These are phyloP conservation scores for Diaporthe citriasiana DNA, from an alignment of 2,329 filamentous ascomycete species.

Conservation along the genomic window DNA sequence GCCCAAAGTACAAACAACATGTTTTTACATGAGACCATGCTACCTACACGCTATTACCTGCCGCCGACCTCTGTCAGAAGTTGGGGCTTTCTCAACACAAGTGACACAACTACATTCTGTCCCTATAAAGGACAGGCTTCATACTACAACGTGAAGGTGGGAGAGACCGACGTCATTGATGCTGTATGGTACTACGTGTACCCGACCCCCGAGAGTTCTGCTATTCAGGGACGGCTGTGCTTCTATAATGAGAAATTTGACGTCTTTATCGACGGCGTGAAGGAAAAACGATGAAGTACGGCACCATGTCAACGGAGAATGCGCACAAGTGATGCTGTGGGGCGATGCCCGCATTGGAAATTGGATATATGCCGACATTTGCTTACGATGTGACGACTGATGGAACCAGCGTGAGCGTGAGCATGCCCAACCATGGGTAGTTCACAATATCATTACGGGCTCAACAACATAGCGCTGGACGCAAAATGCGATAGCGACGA, in stretches of 20 bases:
- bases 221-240: slow-evolving; percentile 69
- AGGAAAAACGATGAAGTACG: slow-evolving; percentile 34
- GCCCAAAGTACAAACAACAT: slow-evolving; percentile 61
- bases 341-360: not conserved
- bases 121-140: slow-evolving; percentile 78
- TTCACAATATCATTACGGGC: not conserved
- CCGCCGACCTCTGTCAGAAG: slow-evolving; percentile 64
- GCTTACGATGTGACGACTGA: no score
- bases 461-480: not conserved
- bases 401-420: not conserved
- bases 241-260: slow-evolving; percentile 80
- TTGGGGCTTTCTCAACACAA: slow-evolving; percentile 60
- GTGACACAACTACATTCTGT: slow-evolving; percentile 68
- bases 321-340: not conserved
- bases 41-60: slow-evolving; percentile 72
- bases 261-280: slow-evolving; percentile 67
- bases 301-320: not conserved
- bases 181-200: slow-evolving; percentile 74
- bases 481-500: not conserved
- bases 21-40: slow-evolving; percentile 72
- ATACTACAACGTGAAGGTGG: slow-evolving; percentile 70
- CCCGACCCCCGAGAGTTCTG: slow-evolving; percentile 69
- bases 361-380: not conserved
- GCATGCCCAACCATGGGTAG: not conserved
- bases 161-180: slow-evolving; percentile 60